A percentile compares a stretch with the other conserved stretches of the same genome.
Conservation (phyloP, 352 stramenopile species). For the Aphanomyces astaci region DNA sequence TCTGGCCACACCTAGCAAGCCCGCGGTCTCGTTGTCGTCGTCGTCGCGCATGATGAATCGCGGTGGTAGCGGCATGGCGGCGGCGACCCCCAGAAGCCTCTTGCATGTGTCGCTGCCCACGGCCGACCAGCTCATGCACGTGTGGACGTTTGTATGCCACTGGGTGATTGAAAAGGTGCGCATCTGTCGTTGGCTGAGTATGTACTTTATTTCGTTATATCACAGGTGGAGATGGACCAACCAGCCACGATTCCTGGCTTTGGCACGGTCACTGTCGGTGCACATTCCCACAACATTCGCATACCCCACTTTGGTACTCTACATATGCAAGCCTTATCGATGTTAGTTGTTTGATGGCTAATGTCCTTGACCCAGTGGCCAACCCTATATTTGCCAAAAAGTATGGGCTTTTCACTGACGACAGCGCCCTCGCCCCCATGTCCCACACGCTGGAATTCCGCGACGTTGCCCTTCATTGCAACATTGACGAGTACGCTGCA, state of each 20-base stretch:
- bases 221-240: slow-evolving; percentile 64
- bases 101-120: slow-evolving; percentile 47
- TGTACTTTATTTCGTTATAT: no score
- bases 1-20: background rate
- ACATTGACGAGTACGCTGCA: slow-evolving; percentile 37
- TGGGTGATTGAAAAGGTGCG: slow-evolving; percentile 58
- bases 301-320: slow-evolving; percentile 51
- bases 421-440: background rate
- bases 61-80: slow-evolving; percentile 21
- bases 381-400: slow-evolving; percentile 16
- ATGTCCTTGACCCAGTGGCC: background rate
- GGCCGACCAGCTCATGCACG: slow-evolving; percentile 34
- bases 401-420: slow-evolving; percentile 1
- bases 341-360: background rate
- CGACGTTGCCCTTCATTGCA: slow-evolving; percentile 16
- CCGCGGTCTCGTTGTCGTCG: background rate
- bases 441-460: slow-evolving; percentile 6
- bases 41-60: slow-evolving; percentile 23
- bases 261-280: slow-evolving; percentile 43
- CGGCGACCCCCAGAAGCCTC: slow-evolving; percentile 46
- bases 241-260: slow-evolving; percentile 63
- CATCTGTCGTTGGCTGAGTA: background rate
- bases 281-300: slow-evolving; percentile 46
- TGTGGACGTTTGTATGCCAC: slow-evolving; percentile 64
- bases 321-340: background rate